These are phyloP conservation scores for Penicillium taxi DNA, from an alignment of 495 filamentous ascomycete genomes.

Conservation along the genomic window DNA sequence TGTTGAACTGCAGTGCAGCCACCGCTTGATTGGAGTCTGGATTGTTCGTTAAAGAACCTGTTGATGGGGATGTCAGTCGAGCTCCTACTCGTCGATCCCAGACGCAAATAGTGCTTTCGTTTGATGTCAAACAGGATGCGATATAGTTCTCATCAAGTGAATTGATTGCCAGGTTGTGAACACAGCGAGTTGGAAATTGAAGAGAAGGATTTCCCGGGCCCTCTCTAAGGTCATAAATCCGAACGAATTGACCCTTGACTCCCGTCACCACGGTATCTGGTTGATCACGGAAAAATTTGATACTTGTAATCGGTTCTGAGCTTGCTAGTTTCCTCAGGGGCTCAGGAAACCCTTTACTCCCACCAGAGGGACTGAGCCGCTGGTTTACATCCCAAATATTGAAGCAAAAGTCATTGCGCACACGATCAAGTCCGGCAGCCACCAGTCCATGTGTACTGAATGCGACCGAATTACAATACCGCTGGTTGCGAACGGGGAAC, in stretches of 20 bases:
- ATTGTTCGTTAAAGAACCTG: slow-evolving; percentile 28
- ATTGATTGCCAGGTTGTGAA: slow-evolving; percentile 86
- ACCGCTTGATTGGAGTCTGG: slow-evolving; percentile 31
- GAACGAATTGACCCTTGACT: slow-evolving; percentile 74
- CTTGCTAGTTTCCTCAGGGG: slow-evolving; percentile 66
- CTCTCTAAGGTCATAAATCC: slow-evolving; percentile 84
- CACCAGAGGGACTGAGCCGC: slow-evolving; percentile 36
- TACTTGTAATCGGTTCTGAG: slow-evolving; percentile 79
- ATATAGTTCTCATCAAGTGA: slow-evolving; percentile 90
- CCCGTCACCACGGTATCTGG: slow-evolving; percentile 76
- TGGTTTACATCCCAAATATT: slow-evolving; percentile 89
- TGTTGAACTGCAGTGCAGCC: slow-evolving; percentile 58
- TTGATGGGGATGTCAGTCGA: slow-evolving; percentile 34
- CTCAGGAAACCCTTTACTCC: slow-evolving; percentile 43
- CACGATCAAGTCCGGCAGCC: slow-evolving; percentile 82
- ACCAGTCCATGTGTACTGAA: slow-evolving; percentile 74
- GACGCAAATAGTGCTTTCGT: slow-evolving; percentile 64
- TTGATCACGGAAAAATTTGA: slow-evolving; percentile 82
- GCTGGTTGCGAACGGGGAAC: slow-evolving; percentile 75
- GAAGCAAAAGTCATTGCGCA: slow-evolving; percentile 85
- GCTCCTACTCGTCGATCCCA: slow-evolving; percentile 77
- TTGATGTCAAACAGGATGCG: slow-evolving; percentile 67
- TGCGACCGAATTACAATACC: slow-evolving; percentile 84
- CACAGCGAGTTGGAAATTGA: slow-evolving; percentile 70
- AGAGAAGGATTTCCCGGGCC: slow-evolving; percentile 47